These are phyloP conservation scores for Camellia sinensis DNA, from an alignment of 148 eudicot species.

Conservation along the genomic window DNA sequence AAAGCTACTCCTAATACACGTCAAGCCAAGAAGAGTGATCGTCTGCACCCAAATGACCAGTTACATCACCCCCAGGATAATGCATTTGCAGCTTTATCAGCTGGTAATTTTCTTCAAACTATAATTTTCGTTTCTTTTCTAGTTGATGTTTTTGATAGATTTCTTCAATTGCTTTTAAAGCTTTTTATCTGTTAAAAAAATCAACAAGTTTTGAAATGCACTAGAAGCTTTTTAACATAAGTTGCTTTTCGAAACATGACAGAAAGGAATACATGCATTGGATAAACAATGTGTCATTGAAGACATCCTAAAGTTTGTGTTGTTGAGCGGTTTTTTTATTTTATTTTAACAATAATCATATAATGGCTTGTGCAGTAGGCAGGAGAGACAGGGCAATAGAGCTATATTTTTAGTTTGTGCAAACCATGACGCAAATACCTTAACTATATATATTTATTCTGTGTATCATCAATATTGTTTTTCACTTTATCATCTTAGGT, in stretches of 20 bases:
- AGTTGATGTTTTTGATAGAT: too few relatives aligned
- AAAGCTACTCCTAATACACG: constrained; percentile 74
- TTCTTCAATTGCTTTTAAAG: neutral
- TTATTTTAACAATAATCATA: neutral
- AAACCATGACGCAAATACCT: neutral
- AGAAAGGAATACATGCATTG: neutral
- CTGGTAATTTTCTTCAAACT: constrained; percentile 44
- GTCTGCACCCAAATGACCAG: constrained; percentile 30
- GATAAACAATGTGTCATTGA: neutral
- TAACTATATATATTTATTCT: neutral
- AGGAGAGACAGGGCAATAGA: neutral
- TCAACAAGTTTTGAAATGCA: too few relatives aligned
- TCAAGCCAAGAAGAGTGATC: constrained; percentile 47
- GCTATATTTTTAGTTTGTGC: neutral
- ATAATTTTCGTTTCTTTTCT: neutral
- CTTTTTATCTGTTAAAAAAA: neutral
- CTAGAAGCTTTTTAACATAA: neutral
- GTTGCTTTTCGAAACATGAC: neutral
- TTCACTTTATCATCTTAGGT: constrained; percentile 25
- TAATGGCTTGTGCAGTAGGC: neutral
- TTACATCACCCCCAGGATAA: constrained; percentile 37
- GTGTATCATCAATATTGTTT: neutral
- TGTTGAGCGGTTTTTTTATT: neutral
- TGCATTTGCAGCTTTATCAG: constrained; percentile 39
- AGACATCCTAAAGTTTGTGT: neutral